Percentiles rank a stretch among this genome's conserved stretches.
Evolutionary conservation across 441 rosid species (phyloP).

Genomic region (Dalechampia spathulata): DNA sequence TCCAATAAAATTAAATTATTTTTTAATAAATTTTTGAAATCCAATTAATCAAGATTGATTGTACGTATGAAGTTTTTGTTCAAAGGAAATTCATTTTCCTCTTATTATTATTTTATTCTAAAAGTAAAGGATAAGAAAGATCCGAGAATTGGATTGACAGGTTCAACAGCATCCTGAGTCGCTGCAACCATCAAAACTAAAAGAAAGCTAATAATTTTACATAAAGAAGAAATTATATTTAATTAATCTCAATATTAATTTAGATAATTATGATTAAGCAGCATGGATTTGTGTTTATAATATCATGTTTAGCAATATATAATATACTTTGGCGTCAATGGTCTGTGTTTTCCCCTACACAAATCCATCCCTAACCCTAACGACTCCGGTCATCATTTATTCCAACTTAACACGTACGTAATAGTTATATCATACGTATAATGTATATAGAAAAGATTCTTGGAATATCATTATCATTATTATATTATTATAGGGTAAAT

Average conservation of each 20-base stretch:
- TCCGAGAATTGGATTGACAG: slow-evolving; percentile 28
- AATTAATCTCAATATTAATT: too few species aligned
- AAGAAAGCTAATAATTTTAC: slow-evolving; percentile 4
- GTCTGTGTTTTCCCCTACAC: slow-evolving; percentile 24
- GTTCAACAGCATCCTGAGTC: slow-evolving; percentile 43
- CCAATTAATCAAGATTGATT: too few species aligned
- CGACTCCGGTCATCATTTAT: slow-evolving; percentile 12
- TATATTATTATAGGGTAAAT: not conserved
- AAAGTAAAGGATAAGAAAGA: slow-evolving; percentile 5
- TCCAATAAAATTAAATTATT: not conserved
- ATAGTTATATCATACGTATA: too few species aligned
- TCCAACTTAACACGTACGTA: slow-evolving; percentile 15
- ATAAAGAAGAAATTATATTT: too few species aligned
- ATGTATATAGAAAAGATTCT: too few species aligned
- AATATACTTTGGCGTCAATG: not conserved
- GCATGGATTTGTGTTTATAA: too few species aligned
- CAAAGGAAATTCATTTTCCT: too few species aligned
- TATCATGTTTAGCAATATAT: too few species aligned
- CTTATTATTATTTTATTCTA: too few species aligned
- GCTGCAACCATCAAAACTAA: slow-evolving; percentile 45
- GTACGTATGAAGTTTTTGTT: too few species aligned
- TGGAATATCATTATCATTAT: not conserved
- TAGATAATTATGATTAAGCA: too few species aligned
- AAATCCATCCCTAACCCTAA: slow-evolving; percentile 31
- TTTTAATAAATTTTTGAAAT: too few species aligned